These are phyloP conservation scores for Saccharomyces eubayanus DNA, from an alignment of 805 yeast species.

Conservation along the genomic window DNA sequence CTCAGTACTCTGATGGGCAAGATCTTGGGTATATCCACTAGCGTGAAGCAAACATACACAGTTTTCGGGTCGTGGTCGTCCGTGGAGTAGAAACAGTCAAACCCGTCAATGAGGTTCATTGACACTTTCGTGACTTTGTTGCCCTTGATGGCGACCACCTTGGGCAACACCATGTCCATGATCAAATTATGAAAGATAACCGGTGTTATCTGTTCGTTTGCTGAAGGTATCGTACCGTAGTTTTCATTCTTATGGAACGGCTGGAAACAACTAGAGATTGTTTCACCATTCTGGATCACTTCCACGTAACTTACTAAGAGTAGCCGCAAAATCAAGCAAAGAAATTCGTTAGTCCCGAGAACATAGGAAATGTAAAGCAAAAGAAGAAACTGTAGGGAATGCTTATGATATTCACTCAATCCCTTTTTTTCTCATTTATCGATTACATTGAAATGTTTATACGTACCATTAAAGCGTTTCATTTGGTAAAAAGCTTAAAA, in stretches of 20 bases:
- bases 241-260: constrained; percentile 7
- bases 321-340: constrained; percentile 6
- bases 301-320: constrained; percentile 24
- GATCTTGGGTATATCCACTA: constrained; percentile 23
- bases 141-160: constrained; percentile 24
- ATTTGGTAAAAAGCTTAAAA: constrained; percentile 1
- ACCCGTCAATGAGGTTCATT: constrained; percentile 24
- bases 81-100: constrained; percentile 30
- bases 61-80: constrained; percentile 7
- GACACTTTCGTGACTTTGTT: constrained; percentile 31
- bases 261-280: constrained; percentile 21
- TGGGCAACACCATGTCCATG: constrained; percentile 26
- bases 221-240: constrained; percentile 2
- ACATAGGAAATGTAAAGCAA: background rate
- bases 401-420: background rate
- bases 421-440: background rate
- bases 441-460: background rate
- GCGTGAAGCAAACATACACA: constrained; percentile 23
- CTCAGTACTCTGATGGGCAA: constrained; percentile 28
- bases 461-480: constrained; percentile 15
- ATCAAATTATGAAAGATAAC: constrained; percentile 22
- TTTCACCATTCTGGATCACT: constrained; percentile 14
- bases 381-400: background rate
- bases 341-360: background rate
- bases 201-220: constrained; percentile 10